Evolutionary conservation across 2,329 filamentous ascomycete species (phyloP), one percentile per base, ranked within the genome.

Genomic region (Leptographium procerum): DNA sequence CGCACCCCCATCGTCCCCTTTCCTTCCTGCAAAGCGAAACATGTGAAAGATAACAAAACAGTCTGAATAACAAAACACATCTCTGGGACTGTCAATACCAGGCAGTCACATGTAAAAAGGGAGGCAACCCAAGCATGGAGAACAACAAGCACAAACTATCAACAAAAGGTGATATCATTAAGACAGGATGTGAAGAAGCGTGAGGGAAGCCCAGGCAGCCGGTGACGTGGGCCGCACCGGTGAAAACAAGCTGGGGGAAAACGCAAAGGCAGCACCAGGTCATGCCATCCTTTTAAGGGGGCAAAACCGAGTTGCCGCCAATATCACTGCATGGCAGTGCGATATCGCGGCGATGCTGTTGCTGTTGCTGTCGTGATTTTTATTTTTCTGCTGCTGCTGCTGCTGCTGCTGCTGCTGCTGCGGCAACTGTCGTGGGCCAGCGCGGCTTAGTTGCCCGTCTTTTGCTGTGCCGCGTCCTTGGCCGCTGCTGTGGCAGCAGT

Each of bases 381-480:
- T 43, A 19, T 13, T 11, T 36, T 43, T 43, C 36, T 40, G 40
- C 6, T n/a, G 16, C 40, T 43, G 40, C 40, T 8, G 40, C 40
- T 7, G 19, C 40, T n/a, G 40, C 40, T 43, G 40, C 40, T 43
- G 40, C 40, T 43, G 40, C 40, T 43, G 40, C 40, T 8, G 40
- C 40, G 16, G 19, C 40, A n/a, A 19, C 40, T 43, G 40, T 19
- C n/a, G 40, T 19, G 19, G 40, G 19, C 40, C 40, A 19, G 13
- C 8, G 19, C 22, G 14, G 26, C 24, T 14, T 50, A 50, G 47
- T 50, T 50, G 51, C 73, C 73, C 62, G 70, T 66, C 69, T 76
- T 76, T 59, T 87, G 81, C 70, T 83, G 80, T 48, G 75, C 75
- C 6, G 50, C n/a, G 3, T 87, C 81, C 70, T 83, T 80, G 50